Evolutionary conservation across 768 basidiomycete species (phyloP).

Genomic region (Russula compacta): DNA sequence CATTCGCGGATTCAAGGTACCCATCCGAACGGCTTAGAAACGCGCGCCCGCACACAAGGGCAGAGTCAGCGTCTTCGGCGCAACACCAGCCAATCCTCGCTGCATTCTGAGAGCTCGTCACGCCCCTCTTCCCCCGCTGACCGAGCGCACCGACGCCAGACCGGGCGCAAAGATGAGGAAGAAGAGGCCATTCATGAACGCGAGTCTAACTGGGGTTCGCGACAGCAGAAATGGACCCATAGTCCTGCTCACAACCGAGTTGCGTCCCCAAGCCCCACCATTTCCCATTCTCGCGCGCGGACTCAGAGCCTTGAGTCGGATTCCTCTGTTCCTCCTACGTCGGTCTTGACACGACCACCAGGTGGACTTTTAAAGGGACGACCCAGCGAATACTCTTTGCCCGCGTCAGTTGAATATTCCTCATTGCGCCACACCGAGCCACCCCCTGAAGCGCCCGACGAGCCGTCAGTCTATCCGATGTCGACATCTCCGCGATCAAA

Average conservation of each 20-base stretch:
- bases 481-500: background rate
- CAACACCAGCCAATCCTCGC: conserved; percentile 8
- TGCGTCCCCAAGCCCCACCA: conserved; percentile 12
- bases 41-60: conserved; percentile 28
- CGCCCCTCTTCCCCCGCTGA: conserved; percentile 5
- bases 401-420: background rate
- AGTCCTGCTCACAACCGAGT: conserved; percentile 18
- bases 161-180: conserved; percentile 22
- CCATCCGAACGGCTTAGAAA: background rate
- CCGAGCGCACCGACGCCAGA: conserved; percentile 21
- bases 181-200: conserved; percentile 40
- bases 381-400: background rate
- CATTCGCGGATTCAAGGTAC: background rate
- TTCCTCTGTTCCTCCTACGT: background rate
- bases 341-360: background rate
- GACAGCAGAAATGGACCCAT: conserved; percentile 28
- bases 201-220: conserved; percentile 65
- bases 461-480: background rate
- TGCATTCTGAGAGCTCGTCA: conserved; percentile 14
- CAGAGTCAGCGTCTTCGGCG: conserved; percentile 24
- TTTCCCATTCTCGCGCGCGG: conserved; percentile 17
- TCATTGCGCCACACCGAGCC: background rate
- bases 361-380: background rate
- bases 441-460: background rate
- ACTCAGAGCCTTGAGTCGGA: conserved; percentile 10